Base-by-base conservation (phyloP, 192 early-diverging fungal genomes). In the Pecoramyces ruminantium region DNA sequence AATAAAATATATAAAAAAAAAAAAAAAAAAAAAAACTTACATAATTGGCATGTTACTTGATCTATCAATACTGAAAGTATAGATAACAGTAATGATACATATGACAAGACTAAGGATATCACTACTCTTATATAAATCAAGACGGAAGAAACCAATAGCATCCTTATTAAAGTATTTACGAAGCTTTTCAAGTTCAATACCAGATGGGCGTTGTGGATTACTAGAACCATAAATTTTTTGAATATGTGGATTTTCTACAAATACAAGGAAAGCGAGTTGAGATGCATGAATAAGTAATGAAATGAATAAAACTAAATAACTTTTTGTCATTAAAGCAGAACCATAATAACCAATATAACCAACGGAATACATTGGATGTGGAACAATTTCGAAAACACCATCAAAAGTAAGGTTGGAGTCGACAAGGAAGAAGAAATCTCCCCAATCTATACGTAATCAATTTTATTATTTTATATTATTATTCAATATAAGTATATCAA, bases 341-440 rank as follows among this genome's bases (percentile, higher is more conserved):
- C 95, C 97, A 83, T 99, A 99, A 88, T 96, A 99, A 13, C 96
- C 96, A 28, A 93, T 91, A 83, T 98, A 99, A 28, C 97, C 97
- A 67, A 99, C 93, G 29, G 95, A 97, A 87, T 99, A 99, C 96
- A 98, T 99, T 15, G 97, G 97, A 83, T 99, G 97, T 58, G 96
- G 96, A 0, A 95, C 95, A 92, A 96, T 94, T 85, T 97, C 96
- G 87, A 97, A 97, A 27, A 96, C 95, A 58, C 95, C 94, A 84
- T 96, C 93, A 85, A 96, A 94, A 0, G 94, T 96, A 42, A 95
- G 86, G n/a, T 93, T 92, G 13, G 85, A 82, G 82, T 95, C 93
- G 78, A 95, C 89, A 79, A 97, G 86, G 85, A 99, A 98, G 89
- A 99, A 99, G 84, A 99, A 99, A 85, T 98, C 96, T 80, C 97